phyloP scores from a whole-genome alignment of 1,284 basidiomycete species.

The Wallemia hederae region DNA sequence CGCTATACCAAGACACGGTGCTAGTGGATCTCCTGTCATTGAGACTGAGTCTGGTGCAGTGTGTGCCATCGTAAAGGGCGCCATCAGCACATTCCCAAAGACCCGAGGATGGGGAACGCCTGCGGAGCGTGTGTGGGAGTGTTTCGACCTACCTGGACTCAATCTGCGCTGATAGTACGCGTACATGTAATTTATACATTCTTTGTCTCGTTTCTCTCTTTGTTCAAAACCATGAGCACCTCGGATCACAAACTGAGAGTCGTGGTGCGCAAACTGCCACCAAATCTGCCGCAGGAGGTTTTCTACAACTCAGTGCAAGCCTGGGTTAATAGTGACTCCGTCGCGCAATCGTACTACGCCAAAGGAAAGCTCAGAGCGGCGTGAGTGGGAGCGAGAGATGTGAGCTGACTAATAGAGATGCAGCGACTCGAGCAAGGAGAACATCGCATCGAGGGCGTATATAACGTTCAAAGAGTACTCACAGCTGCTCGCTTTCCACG shows the following conservation, averaged over 20 bases:
- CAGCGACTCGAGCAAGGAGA: conserved; percentile 29
- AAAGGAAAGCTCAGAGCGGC: conserved; percentile 40
- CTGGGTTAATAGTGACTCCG: conserved; percentile 51
- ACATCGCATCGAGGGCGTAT: conserved; percentile 61
- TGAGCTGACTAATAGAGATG: conserved; percentile 7
- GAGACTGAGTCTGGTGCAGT: not conserved
- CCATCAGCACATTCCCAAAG: not conserved
- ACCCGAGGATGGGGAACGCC: not conserved
- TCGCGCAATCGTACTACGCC: conserved; percentile 34
- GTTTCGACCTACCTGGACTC: not conserved
- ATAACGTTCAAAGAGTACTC: conserved; percentile 56
- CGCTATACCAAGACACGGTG: not conserved
- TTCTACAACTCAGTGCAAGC: conserved; percentile 72
- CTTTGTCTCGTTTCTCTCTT: not conserved
- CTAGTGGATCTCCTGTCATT: not conserved
- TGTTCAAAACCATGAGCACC: not conserved
- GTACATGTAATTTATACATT: not conserved
- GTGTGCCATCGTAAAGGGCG: not conserved
- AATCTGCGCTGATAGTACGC: not conserved
- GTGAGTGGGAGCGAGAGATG: conserved; percentile 19
- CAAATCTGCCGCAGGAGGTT: conserved; percentile 63
- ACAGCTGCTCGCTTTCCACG: conserved; percentile 40
- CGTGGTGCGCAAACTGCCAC: conserved; percentile 60
- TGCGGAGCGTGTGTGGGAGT: not conserved
- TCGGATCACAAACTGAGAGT: conserved; percentile 30